Base-by-base conservation (phyloP, 176 grass and related monocot genomes). In the Ananas comosus region DNA sequence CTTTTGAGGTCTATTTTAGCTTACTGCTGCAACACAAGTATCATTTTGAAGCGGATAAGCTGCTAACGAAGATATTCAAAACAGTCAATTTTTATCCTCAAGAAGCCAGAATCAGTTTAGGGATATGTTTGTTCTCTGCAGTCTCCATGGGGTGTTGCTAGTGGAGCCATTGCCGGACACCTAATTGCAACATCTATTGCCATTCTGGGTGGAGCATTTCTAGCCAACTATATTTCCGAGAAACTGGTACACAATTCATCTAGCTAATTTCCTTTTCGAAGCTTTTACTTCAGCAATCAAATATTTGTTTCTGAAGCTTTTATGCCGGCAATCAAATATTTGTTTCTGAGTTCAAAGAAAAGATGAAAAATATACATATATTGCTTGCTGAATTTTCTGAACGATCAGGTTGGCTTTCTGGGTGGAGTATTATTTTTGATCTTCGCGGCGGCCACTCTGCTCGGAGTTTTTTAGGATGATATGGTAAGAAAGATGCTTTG, bases 171-270 rank as follows among this genome's bases (percentile, higher is more conserved):
- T 73, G 94, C 68, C 9, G 89, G 94, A 72, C 94, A 97, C 68
- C 51, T 97, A 53, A 53, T 88, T 71, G 94, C 94, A 64, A 97
- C 94, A 61, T 78, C 72, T 21, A 54, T 92, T 85, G 94, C 94
- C 24, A 69, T 97, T 78, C 17, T 92, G 17, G 94, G 94, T 52
- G 94, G 89, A 66, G 84, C 89, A 49, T 92, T 97, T 83, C 80
- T 97, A 33, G 89, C 84, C 13, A 97, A 88, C 51, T 97, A 97
- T 67, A 82, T 97, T 53, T 97, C 94, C 51, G 94, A 92, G 74
- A 97, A 97, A 70, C 77, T 92, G 76, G 93, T 97, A 87, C 25
- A 66, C 53, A 50, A 33, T 53, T 54, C 48, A 63, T 64, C 69
- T 25, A 18, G 51, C 27, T 11, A 72, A 28, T 64, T 10, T 11